Evolutionary conservation across 163 green algal genomes (phyloP).

Genomic region (Prototheca wickerhamii): DNA sequence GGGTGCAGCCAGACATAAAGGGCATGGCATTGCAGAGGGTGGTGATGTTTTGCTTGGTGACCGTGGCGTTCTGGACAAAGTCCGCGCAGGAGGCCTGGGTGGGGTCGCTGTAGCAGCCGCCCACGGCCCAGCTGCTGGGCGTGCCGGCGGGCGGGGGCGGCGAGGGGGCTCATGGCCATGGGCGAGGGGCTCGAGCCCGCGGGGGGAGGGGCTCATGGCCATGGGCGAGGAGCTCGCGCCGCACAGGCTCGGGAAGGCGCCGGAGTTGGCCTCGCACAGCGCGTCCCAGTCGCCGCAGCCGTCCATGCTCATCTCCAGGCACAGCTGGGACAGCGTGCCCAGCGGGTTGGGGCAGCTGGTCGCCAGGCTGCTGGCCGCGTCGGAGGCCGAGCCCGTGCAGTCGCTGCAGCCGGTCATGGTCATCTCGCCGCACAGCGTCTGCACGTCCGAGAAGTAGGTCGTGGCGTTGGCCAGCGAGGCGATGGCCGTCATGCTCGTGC

Average conservation of each 20-base stretch:
- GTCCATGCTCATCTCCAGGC: slow-evolving; percentile 10
- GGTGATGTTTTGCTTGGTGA: slow-evolving; percentile 1
- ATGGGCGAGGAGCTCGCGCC: neutral
- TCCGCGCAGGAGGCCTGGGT: neutral
- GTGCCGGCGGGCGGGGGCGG: neutral
- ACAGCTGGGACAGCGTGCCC: slow-evolving; percentile 2
- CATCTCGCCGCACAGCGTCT: neutral
- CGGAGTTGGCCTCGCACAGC: slow-evolving; percentile 6
- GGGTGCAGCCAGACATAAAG: slow-evolving; percentile 24
- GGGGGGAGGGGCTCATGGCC: neutral
- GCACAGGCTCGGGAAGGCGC: neutral
- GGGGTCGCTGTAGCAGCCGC: slow-evolving; percentile 10
- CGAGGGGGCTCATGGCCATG: neutral
- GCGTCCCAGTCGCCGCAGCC: slow-evolving; percentile 6
- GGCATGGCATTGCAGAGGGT: slow-evolving; percentile 21
- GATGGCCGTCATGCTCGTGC: neutral
- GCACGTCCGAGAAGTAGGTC: neutral
- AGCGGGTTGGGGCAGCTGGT: slow-evolving; percentile 11
- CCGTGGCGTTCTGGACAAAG: slow-evolving; percentile 2
- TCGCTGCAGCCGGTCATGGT: neutral
- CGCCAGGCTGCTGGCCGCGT: slow-evolving; percentile 5
- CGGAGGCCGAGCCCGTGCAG: slow-evolving; percentile 4
- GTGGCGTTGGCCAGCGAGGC: neutral
- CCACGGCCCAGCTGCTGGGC: neutral
- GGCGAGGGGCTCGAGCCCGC: neutral